Conservation (phyloP, 148 eudicot genomes). For the Nepenthes mirabilis region DNA sequence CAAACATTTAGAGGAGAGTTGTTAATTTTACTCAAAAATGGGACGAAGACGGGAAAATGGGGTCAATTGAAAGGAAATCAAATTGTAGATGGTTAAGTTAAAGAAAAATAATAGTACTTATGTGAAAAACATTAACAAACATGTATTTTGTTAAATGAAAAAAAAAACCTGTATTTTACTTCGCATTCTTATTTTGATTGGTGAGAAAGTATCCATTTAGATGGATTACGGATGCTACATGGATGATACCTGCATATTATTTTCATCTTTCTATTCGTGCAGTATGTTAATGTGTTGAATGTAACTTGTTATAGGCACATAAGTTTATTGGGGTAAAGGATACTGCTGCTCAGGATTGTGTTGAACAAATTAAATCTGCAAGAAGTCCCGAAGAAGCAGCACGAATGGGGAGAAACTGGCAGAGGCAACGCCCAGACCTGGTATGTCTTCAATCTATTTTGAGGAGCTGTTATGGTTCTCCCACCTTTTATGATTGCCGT, state of each 20-base stretch:
- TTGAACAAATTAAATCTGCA: constrained; percentile 55
- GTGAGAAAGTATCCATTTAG: not conserved
- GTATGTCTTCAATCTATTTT: constrained; percentile 22
- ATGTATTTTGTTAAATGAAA: too few species aligned
- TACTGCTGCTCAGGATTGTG: constrained; percentile 46
- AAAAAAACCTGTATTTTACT: too few species aligned
- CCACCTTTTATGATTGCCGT: too few species aligned
- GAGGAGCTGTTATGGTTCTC: not conserved
- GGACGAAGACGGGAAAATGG: too few species aligned
- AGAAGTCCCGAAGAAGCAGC: constrained; percentile 99
- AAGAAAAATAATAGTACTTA: too few species aligned
- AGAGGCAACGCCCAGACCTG: constrained; percentile 72
- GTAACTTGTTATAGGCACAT: constrained; percentile 46
- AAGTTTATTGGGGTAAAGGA: constrained; percentile 70
- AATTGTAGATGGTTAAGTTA: too few species aligned
- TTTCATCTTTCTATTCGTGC: too few species aligned
- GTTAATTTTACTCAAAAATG: too few species aligned
- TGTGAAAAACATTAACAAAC: too few species aligned
- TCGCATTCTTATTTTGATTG: not conserved
- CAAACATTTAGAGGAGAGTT: too few species aligned
- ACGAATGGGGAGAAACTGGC: constrained; percentile 72
- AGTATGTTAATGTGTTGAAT: not conserved
- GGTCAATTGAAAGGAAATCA: too few species aligned
- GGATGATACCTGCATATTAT: too few species aligned
- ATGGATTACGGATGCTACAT: not conserved